Evolutionary conservation across 140 eudicot species (phyloP).

Genomic region (Bidens hawaiensis): DNA sequence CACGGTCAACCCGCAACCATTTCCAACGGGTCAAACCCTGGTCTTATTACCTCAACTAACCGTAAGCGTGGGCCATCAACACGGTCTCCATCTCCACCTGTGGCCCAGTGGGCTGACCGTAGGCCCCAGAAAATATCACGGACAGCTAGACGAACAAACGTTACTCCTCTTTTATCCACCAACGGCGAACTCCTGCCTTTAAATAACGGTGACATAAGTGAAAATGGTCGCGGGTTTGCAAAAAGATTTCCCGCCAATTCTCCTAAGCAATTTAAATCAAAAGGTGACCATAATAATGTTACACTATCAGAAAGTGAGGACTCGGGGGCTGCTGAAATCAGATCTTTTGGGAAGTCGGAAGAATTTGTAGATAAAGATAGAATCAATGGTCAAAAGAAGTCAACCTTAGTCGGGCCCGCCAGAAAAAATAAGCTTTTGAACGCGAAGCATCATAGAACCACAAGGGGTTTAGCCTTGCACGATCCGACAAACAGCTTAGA

Average conservation of each 20-base stretch:
- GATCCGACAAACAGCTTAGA: conserved; percentile 72
- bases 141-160: conserved; percentile 71
- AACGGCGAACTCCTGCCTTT: conserved; percentile 39
- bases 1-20: conserved; percentile 44
- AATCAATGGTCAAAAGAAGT: conserved; percentile 51
- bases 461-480: conserved; percentile 49
- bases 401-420: conserved; percentile 46
- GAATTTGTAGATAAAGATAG: conserved; percentile 53
- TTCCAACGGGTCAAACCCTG: conserved; percentile 44
- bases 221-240: conserved; percentile 36
- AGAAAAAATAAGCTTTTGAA: conserved; percentile 55
- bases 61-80: conserved; percentile 60
- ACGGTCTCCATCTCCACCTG: conserved; percentile 82
- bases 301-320: conserved; percentile 84
- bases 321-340: conserved; percentile 70
- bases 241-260: conserved; percentile 48
- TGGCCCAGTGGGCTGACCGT: conserved; percentile 74
- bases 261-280: conserved; percentile 57
- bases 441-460: conserved; percentile 51
- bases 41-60: conserved; percentile 3
- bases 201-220: conserved; percentile 30
- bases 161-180: conserved; percentile 53
- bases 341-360: conserved; percentile 46
- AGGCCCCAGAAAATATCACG: conserved; percentile 85
- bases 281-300: conserved; percentile 42